These are phyloP conservation scores for Handroanthus guayacan DNA, from an alignment of 257 asterid species.

Conservation along the genomic window DNA sequence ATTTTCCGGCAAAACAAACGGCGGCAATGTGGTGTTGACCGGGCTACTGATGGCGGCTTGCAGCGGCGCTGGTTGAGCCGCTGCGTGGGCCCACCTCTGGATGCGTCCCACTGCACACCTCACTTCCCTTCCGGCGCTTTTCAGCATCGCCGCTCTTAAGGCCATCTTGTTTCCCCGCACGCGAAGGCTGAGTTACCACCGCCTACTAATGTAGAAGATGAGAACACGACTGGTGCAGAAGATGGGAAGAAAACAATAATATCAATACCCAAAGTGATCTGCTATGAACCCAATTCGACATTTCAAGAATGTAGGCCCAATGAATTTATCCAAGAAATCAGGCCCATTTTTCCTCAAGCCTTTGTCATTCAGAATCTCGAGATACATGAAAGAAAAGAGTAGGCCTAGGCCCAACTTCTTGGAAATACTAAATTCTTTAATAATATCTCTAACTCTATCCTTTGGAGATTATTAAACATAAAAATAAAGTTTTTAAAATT, in stretches of 20 bases:
- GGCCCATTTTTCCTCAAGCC: neutral
- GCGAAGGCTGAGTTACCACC: neutral
- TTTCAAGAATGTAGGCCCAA: neutral
- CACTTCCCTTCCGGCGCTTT: slow-evolving; percentile 19
- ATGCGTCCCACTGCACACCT: slow-evolving; percentile 30
- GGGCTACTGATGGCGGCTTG: slow-evolving; percentile 31
- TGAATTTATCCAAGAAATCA: too few relatives aligned
- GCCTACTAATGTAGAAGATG: neutral
- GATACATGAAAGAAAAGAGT: too few relatives aligned
- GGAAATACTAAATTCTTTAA: too few relatives aligned
- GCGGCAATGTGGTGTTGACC: slow-evolving; percentile 38
- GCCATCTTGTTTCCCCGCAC: slow-evolving; percentile 37
- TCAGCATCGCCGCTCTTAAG: slow-evolving; percentile 31
- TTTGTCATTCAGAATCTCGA: too few relatives aligned
- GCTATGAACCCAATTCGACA: neutral
- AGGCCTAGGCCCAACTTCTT: too few relatives aligned
- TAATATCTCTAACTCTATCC: too few relatives aligned
- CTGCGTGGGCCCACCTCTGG: slow-evolving; percentile 47
- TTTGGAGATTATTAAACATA: too few relatives aligned
- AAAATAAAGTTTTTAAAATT: too few relatives aligned
- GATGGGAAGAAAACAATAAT: neutral
- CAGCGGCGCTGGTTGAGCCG: slow-evolving; percentile 48
- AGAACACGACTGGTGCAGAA: neutral
- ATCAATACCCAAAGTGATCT: neutral
- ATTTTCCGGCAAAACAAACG: slow-evolving; percentile 51